Evolutionary conservation across 306 rosid species (phyloP), one percentile per base, ranked within the genome.

Genomic region (Pachyrhizus erosus): DNA sequence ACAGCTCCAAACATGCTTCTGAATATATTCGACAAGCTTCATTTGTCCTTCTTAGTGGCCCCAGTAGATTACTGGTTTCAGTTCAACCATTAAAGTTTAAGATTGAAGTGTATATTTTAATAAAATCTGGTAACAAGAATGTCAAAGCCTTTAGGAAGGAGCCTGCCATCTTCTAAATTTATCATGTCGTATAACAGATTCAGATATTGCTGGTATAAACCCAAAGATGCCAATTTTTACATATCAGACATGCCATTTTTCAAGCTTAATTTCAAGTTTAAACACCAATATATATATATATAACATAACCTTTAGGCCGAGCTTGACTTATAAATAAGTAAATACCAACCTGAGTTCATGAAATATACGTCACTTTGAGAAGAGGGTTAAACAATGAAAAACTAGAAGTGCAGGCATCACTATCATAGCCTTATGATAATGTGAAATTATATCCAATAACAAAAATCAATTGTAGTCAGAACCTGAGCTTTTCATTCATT

Each of bases 1-100:
- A 90, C 8, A 93, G 45, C 79, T 93, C 80, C 80, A 89, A 7
- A 83, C 97, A 91, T 21, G 98, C 98, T 75, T 95, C 96, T 15
- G 98, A 91, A 66, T 95, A 95, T 18, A 78, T 76, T 67, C 86
- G 55, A 77, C 93, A 85, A 0, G 82, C 69, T 81, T 91, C 91
- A 39, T 91, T 87, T 54, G 90, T 87, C 76, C 97, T 82, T n/a
- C 8, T 58, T 27, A 51, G 0, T 20, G 40, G 27, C 8, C 68
- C 74, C 13, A 79, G 3, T 33, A 37, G 0, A 14, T 54, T 45
- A 17, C 88, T 79, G 87, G 17, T 39, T 77, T 77, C 49, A 58
- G 45, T 61, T 10, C 76, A 83, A 66, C 17, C 71, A 77, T 76
- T 52, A 42, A 5, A 65, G 57, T 76, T 9, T 40, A 77, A 33